Conservation (phyloP, 2,329 filamentous ascomycete genomes). For the Apiospora phragmitis region DNA sequence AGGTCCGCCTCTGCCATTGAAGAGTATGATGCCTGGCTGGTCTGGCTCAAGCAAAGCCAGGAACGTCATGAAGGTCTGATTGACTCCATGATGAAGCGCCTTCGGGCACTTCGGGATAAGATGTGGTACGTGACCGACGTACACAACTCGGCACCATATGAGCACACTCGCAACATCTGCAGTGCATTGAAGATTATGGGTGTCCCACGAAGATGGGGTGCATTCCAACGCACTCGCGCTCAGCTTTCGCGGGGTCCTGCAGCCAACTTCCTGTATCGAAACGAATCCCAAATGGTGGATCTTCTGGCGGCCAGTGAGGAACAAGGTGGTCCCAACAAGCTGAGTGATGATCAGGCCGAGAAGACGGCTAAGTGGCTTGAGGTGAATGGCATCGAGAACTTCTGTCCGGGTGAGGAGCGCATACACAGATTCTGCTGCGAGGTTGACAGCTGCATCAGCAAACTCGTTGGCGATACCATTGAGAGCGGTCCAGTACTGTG, state of each 20-base stretch:
- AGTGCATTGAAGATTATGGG: slow-evolving; percentile 91
- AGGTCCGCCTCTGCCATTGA: slow-evolving; percentile 72
- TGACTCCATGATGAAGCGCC: slow-evolving; percentile 71
- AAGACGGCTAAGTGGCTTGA: slow-evolving; percentile 82
- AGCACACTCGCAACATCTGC: slow-evolving; percentile 82
- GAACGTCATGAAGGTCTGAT: slow-evolving; percentile 74
- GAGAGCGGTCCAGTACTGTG: slow-evolving; percentile 85
- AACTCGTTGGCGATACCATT: slow-evolving; percentile 81
- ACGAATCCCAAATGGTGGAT: slow-evolving; percentile 83
- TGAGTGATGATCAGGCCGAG: slow-evolving; percentile 93
- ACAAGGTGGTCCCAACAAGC: slow-evolving; percentile 89
- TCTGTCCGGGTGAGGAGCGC: slow-evolving; percentile 91
- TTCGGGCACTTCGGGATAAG: slow-evolving; percentile 82
- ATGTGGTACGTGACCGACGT: slow-evolving; percentile 99
- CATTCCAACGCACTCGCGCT: slow-evolving; percentile 50
- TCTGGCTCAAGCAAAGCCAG: slow-evolving; percentile 81
- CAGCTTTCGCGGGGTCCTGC: slow-evolving; percentile 48
- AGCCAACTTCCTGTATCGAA: slow-evolving; percentile 72
- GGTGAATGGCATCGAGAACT: slow-evolving; percentile 81
- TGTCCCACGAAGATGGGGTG: slow-evolving; percentile 56
- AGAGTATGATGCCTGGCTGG: slow-evolving; percentile 78
- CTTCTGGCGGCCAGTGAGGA: slow-evolving; percentile 79
- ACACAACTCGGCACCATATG: slow-evolving; percentile 83
- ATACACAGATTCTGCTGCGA: slow-evolving; percentile 94
- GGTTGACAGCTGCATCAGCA: slow-evolving; percentile 81